Evolutionary conservation across 140 eudicot genomes (phyloP).

Genomic region (Senecio squalidus): DNA sequence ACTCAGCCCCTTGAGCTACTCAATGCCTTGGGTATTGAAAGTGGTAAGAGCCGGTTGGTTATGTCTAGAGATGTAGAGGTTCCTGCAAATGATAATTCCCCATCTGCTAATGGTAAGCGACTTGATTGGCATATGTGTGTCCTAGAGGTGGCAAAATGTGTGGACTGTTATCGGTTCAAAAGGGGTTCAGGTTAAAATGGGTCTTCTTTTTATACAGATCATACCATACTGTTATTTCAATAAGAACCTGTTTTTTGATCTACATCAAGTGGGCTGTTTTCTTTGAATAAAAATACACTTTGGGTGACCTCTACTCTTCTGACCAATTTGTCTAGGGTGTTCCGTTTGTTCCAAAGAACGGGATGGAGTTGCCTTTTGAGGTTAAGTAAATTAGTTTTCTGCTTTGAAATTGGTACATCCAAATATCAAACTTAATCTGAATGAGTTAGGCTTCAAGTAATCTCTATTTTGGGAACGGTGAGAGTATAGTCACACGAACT

Average conservation of each 20-base stretch:
- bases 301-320: background rate
- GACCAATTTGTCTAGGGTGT: background rate
- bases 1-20: slow-evolving; percentile 98
- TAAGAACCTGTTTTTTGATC: too few species aligned
- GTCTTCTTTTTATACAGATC: too few species aligned
- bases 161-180: background rate
- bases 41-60: slow-evolving; percentile 32
- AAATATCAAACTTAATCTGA: background rate
- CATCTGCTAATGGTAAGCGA: slow-evolving; percentile 35
- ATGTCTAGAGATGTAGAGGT: slow-evolving; percentile 40
- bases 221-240: too few species aligned
- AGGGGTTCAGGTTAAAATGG: background rate
- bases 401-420: background rate
- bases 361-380: background rate
- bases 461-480: background rate
- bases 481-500: background rate
- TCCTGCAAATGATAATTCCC: slow-evolving; percentile 27
- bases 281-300: background rate
- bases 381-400: background rate
- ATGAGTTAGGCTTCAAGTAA: background rate
- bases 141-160: slow-evolving; percentile 1
- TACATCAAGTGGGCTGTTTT: background rate
- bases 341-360: background rate
- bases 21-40: slow-evolving; percentile 71
- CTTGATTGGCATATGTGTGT: slow-evolving; percentile 13